A percentile compares a stretch with the other conserved stretches of the same genome.
These are phyloP conservation scores for Aspergillus homomorphus DNA, from an alignment of 495 filamentous ascomycete species.

Conservation along the genomic window DNA sequence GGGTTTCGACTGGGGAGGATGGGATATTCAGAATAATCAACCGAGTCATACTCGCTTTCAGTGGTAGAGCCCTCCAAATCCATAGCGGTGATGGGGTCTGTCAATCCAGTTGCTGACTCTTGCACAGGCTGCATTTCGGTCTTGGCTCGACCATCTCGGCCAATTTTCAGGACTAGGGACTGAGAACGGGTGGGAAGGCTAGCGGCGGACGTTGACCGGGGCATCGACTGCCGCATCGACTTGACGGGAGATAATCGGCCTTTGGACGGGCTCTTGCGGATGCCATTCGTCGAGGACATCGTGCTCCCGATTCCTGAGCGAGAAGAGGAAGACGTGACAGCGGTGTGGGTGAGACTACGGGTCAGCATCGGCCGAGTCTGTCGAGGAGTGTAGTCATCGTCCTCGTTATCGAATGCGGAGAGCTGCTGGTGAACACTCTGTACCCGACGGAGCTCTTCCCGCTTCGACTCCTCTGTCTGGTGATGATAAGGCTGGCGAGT, in stretches of 20 bases:
- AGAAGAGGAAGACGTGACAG: slow-evolving; percentile 27
- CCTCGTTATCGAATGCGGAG: slow-evolving; percentile 35
- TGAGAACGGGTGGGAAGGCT: slow-evolving; percentile 35
- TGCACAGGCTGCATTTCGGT: slow-evolving; percentile 63
- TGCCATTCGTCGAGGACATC: slow-evolving; percentile 37
- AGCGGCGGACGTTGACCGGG: slow-evolving; percentile 32
- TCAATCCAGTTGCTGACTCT: slow-evolving; percentile 39
- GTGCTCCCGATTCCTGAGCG: slow-evolving; percentile 28
- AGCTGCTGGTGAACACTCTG: slow-evolving; percentile 19
- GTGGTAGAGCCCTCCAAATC: slow-evolving; percentile 48
- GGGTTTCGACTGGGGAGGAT: slow-evolving; percentile 60
- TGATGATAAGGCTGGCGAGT: slow-evolving; percentile 56
- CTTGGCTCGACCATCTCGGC: slow-evolving; percentile 66
- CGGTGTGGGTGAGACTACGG: slow-evolving; percentile 54
- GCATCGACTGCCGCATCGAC: slow-evolving; percentile 30
- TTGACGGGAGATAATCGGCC: slow-evolving; percentile 43
- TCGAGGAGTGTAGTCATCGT: slow-evolving; percentile 41
- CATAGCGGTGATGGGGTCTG: slow-evolving; percentile 41
- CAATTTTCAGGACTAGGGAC: slow-evolving; percentile 66
- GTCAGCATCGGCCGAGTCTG: slow-evolving; percentile 53
- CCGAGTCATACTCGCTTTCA: slow-evolving; percentile 53
- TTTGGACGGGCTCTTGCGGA: slow-evolving; percentile 47
- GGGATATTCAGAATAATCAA: slow-evolving; percentile 64
- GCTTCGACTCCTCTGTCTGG: slow-evolving; percentile 54
- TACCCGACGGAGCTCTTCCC: slow-evolving; percentile 50